Evolutionary conservation across 2,329 filamentous ascomycete species (phyloP).

Genomic region (Kalmusia sp.): DNA sequence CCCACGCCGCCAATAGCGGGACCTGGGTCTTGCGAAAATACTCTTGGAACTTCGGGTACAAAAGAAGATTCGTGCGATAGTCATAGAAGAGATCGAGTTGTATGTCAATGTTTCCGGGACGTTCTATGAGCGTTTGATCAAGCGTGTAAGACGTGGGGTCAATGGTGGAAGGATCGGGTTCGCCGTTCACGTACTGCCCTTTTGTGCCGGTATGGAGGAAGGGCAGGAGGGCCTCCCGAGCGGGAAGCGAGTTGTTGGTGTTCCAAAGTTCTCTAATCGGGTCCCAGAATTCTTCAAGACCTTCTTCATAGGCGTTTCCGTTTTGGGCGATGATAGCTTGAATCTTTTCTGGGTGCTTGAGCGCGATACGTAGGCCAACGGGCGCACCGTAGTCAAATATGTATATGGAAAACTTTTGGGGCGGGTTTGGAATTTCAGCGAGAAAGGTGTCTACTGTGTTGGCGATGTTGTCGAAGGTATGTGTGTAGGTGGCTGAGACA

Average conservation of each 20-base stretch:
- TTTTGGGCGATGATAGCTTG: conserved; percentile 65
- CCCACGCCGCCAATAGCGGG: conserved; percentile 65
- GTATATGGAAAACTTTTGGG: conserved; percentile 60
- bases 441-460: conserved; percentile 58
- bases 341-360: conserved; percentile 56
- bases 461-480: conserved; percentile 63
- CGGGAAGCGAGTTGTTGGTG: conserved; percentile 19
- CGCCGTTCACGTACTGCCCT: conserved; percentile 55
- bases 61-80: conserved; percentile 61
- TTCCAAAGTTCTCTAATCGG: conserved; percentile 58
- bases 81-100: conserved; percentile 66
- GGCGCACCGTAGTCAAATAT: conserved; percentile 71
- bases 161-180: conserved; percentile 42
- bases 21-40: conserved; percentile 60
- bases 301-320: conserved; percentile 67
- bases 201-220: conserved; percentile 33
- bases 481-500: conserved; percentile 53
- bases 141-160: conserved; percentile 58
- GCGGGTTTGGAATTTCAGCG: conserved; percentile 52
- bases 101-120: conserved; percentile 58
- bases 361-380: conserved; percentile 60
- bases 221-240: conserved; percentile 21
- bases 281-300: conserved; percentile 60
- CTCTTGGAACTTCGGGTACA: conserved; percentile 64
- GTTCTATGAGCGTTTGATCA: conserved; percentile 60